Evolutionary conservation across 1,284 basidiomycete species (phyloP).

Genomic region (Porphyrellus sp.): DNA sequence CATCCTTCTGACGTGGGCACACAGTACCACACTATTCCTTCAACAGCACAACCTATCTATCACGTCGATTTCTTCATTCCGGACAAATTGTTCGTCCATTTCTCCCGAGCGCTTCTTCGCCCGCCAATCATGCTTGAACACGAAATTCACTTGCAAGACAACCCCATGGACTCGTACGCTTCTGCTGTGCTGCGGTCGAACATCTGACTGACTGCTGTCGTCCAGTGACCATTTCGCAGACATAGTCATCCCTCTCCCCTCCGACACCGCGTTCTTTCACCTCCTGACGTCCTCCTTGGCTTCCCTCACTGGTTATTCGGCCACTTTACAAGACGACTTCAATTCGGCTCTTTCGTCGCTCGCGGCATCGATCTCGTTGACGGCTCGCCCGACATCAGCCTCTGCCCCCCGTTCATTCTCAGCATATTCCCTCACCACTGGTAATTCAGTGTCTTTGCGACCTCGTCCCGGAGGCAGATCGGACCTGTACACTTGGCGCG

Average conservation of each 20-base stretch:
- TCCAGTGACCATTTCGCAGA: conserved; percentile 42
- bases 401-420: conserved; percentile 41
- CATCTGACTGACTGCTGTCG: conserved; percentile 5
- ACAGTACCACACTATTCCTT: neutral
- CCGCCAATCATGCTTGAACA: neutral
- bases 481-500: conserved; percentile 91
- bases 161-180: conserved; percentile 10
- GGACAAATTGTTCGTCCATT: conserved; percentile 8
- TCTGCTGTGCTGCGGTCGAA: neutral
- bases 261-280: conserved; percentile 82
- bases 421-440: conserved; percentile 43
- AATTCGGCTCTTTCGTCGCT: conserved; percentile 58
- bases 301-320: conserved; percentile 65
- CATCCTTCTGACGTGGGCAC: conserved; percentile 12
- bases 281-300: conserved; percentile 72
- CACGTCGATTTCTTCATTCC: conserved; percentile 18
- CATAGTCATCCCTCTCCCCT: conserved; percentile 76
- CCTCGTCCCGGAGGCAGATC: conserved; percentile 35
- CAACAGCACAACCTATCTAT: conserved; percentile 7
- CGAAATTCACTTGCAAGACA: neutral
- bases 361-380: conserved; percentile 55
- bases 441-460: conserved; percentile 41
- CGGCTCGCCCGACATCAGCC: conserved; percentile 58
- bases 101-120: conserved; percentile 9
- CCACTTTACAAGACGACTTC: conserved; percentile 63